Percentiles rank a stretch among this genome's conserved stretches.
Conservation (phyloP, 768 basidiomycete species). For the Russula ochroleuca region DNA sequence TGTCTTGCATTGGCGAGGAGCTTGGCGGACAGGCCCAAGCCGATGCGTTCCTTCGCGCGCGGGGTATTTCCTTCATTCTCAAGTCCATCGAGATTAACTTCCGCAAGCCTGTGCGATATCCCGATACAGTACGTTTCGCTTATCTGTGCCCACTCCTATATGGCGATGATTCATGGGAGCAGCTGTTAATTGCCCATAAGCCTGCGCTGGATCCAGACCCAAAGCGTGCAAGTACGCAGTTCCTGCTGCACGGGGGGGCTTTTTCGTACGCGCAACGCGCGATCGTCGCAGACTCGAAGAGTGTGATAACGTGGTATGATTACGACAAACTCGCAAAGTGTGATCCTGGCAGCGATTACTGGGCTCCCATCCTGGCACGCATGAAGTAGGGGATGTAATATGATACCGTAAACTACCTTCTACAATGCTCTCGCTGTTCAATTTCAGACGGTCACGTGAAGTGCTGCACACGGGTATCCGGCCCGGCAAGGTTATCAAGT, state of each 20-base stretch:
- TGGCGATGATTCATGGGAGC: conserved; percentile 8
- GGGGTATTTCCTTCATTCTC: conserved; percentile 69
- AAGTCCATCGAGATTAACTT: conserved; percentile 66
- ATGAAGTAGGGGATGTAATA: conserved; percentile 20
- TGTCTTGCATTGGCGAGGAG: conserved; percentile 50
- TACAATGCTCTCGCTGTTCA: too few species aligned
- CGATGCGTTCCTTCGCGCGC: conserved; percentile 54
- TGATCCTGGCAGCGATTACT: conserved; percentile 51
- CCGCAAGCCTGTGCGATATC: conserved; percentile 67
- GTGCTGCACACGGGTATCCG: background rate
- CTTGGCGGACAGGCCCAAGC: conserved; percentile 56
- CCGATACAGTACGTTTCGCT: conserved; percentile 54
- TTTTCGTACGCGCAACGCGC: conserved; percentile 62
- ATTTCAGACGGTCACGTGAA: too few species aligned
- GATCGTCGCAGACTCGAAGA: conserved; percentile 61
- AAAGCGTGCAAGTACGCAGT: conserved; percentile 37
- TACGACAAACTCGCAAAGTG: conserved; percentile 64
- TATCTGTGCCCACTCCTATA: background rate
- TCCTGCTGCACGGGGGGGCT: conserved; percentile 50
- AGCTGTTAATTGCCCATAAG: conserved; percentile 65
- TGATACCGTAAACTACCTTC: too few species aligned
- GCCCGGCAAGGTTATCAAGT: background rate
- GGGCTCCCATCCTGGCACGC: conserved; percentile 35
- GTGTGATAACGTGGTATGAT: conserved; percentile 73
- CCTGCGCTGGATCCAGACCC: conserved; percentile 35